phyloP scores from a whole-genome alignment of 345 rosid genomes.

The Bretschneidera sinensis region DNA sequence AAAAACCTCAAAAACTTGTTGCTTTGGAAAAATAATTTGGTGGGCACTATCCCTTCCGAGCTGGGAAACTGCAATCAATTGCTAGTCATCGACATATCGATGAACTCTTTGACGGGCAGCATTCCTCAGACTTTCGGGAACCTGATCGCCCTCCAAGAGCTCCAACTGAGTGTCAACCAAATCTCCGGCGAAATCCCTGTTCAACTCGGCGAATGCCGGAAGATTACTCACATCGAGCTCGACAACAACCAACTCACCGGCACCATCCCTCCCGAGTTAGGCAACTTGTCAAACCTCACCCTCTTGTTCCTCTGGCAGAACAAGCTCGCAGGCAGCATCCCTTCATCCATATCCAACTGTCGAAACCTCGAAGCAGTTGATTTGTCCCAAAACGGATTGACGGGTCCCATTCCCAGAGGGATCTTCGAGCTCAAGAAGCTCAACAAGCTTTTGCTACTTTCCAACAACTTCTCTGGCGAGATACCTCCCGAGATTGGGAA shows the following conservation, averaged over 20 bases:
- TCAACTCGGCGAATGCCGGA: constrained; percentile 48
- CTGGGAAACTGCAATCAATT: constrained; percentile 60
- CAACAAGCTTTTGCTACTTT: constrained; percentile 74
- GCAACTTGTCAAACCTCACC: constrained; percentile 53
- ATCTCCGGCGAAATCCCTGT: constrained; percentile 70
- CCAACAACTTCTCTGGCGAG: constrained; percentile 60
- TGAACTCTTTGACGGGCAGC: constrained; percentile 69
- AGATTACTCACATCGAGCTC: constrained; percentile 65
- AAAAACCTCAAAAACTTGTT: constrained; percentile 48
- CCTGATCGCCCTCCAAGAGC: constrained; percentile 47
- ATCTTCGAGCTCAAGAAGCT: constrained; percentile 59
- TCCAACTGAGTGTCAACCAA: constrained; percentile 73
- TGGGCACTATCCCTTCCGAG: constrained; percentile 67
- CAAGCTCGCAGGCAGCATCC: constrained; percentile 75
- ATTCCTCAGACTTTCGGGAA: constrained; percentile 66
- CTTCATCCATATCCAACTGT: constrained; percentile 56
- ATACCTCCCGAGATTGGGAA: constrained; percentile 68
- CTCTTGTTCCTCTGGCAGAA: constrained; percentile 81
- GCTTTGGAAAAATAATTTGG: constrained; percentile 73
- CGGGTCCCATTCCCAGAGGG: constrained; percentile 72
- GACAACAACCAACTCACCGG: constrained; percentile 83
- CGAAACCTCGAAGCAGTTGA: constrained; percentile 65
- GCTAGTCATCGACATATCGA: constrained; percentile 57
- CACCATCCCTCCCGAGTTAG: constrained; percentile 57
- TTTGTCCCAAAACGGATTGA: constrained; percentile 63